Evolutionary conservation across 768 basidiomycete genomes (phyloP).

Genomic region (Daedaleopsis sinensis): DNA sequence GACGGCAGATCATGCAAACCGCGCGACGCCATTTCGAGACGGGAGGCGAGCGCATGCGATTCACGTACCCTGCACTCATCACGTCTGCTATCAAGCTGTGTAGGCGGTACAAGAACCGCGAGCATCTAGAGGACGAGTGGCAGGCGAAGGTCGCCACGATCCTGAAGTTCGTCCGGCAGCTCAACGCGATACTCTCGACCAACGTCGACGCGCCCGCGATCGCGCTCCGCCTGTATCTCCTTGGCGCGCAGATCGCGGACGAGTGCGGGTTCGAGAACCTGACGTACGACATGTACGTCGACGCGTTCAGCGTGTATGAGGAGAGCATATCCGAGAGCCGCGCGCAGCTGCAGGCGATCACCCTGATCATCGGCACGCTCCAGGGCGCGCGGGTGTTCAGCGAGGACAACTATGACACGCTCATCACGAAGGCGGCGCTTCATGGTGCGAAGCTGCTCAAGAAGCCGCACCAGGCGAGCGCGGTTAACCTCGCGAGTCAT

Average conservation of each 20-base stretch:
- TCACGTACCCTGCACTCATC: constrained; percentile 95
- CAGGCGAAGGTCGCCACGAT: constrained; percentile 82
- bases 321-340: constrained; percentile 96
- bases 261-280: constrained; percentile 96
- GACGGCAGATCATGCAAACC: constrained; percentile 78
- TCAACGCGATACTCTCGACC: constrained; percentile 90
- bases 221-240: constrained; percentile 91
- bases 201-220: constrained; percentile 93
- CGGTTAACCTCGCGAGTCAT: constrained; percentile 93
- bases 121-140: constrained; percentile 84
- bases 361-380: constrained; percentile 89
- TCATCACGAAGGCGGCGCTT: constrained; percentile 98
- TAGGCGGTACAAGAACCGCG: constrained; percentile 83
- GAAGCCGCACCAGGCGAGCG: constrained; percentile 97
- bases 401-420: constrained; percentile 93
- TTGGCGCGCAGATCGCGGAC: constrained; percentile 93
- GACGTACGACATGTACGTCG: constrained; percentile 96
- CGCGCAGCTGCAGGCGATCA: constrained; percentile 96
- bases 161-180: constrained; percentile 93
- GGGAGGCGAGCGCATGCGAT: constrained; percentile 94
- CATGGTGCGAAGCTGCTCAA: constrained; percentile 96
- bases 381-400: constrained; percentile 91
- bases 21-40: constrained; percentile 89
- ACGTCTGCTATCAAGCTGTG: constrained; percentile 93
- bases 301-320: constrained; percentile 97